Evolutionary conservation across 1,139 yeast species (phyloP).

Genomic region (Hemisphaericaspora xylanilytica): DNA sequence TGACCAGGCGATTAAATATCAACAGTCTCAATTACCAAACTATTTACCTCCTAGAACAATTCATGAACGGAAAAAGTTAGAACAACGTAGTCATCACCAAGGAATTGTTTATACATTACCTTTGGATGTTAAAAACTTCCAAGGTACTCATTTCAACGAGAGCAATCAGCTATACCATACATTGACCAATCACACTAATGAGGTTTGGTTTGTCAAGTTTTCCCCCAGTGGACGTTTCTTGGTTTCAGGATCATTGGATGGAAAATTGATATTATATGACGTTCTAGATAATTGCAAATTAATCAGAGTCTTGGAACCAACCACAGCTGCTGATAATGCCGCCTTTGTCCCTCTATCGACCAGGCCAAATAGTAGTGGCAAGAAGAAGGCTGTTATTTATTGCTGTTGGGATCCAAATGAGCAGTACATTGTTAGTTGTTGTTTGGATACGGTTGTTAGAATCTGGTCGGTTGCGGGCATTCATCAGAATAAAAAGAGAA

Average conservation of each 20-base stretch:
- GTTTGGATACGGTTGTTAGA: constrained; percentile 63
- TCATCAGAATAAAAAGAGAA: constrained; percentile 18
- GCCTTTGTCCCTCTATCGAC: constrained; percentile 28
- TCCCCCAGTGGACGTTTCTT: constrained; percentile 73
- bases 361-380: constrained; percentile 19
- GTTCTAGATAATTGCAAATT: constrained; percentile 54
- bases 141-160: constrained; percentile 6
- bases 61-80: constrained; percentile 9
- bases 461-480: constrained; percentile 59
- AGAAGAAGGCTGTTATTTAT: constrained; percentile 58
- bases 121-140: constrained; percentile 4
- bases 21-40: constrained; percentile 28
- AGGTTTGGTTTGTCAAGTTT: constrained; percentile 82
- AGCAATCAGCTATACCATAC: constrained; percentile 25
- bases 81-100: background rate
- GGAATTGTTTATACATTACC: background rate
- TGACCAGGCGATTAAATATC: constrained; percentile 28
- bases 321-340: constrained; percentile 28
- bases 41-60: constrained; percentile 34
- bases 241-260: constrained; percentile 76
- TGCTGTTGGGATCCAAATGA: constrained; percentile 76
- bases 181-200: constrained; percentile 59
- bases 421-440: constrained; percentile 63
- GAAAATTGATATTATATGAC: constrained; percentile 64
- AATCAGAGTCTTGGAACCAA: constrained; percentile 32